These are phyloP conservation scores for Lichina pygmaea DNA, from an alignment of 495 filamentous ascomycete genomes.

Conservation along the genomic window DNA sequence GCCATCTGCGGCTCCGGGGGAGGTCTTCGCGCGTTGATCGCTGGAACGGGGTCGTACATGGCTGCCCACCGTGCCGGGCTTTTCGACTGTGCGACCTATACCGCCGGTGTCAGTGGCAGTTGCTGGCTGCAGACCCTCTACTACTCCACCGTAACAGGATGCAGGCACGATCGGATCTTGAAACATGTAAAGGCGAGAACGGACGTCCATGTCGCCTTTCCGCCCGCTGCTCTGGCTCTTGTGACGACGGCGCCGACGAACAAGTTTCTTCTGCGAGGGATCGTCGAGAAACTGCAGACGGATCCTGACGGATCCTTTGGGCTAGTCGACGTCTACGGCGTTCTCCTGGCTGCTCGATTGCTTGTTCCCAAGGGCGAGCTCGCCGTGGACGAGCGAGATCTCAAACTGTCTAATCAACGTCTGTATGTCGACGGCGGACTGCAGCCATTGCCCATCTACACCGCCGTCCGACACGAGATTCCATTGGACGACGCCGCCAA, in stretches of 20 bases:
- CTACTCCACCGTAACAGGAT: constrained; percentile 50
- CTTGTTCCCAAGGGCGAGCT: constrained; percentile 70
- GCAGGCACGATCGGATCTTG: constrained; percentile 36
- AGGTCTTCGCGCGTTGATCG: constrained; percentile 68
- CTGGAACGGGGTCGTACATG: constrained; percentile 60
- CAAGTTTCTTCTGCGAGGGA: constrained; percentile 64
- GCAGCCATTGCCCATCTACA: constrained; percentile 80
- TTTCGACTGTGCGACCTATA: constrained; percentile 84
- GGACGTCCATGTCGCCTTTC: constrained; percentile 73
- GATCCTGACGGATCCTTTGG: constrained; percentile 61
- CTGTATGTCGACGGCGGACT: constrained; percentile 43
- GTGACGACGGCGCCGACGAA: constrained; percentile 67
- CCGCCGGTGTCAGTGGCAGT: constrained; percentile 78
- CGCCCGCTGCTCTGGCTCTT: constrained; percentile 50
- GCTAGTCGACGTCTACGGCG: constrained; percentile 74
- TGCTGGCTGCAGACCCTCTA: constrained; percentile 88
- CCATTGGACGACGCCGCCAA: constrained; percentile 24
- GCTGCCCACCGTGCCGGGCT: constrained; percentile 61
- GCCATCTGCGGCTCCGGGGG: constrained; percentile 86
- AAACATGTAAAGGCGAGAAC: constrained; percentile 67
- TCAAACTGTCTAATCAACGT: constrained; percentile 70
- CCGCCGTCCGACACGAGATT: constrained; percentile 89
- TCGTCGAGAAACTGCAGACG: constrained; percentile 73
- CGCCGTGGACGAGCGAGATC: constrained; percentile 40
- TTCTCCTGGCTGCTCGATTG: constrained; percentile 57